Evolutionary conservation across 495 filamentous ascomycete species (phyloP).

Genomic region (Friedmanniomyces simplex): DNA sequence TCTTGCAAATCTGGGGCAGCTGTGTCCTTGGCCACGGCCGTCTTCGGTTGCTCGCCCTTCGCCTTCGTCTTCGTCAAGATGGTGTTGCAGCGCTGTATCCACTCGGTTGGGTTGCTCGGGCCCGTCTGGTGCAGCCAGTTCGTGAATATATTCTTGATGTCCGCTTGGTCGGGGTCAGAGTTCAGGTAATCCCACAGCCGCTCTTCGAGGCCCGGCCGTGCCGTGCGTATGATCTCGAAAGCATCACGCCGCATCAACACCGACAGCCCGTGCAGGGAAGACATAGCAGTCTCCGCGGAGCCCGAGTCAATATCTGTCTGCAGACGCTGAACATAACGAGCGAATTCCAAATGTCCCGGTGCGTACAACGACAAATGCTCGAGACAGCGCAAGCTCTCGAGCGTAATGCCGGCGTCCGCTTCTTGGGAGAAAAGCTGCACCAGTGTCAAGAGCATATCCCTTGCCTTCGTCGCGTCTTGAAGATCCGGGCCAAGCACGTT

Average conservation of each 20-base stretch:
- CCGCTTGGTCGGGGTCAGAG: conserved; percentile 57
- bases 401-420: conserved; percentile 57
- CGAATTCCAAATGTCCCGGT: conserved; percentile 71
- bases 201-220: conserved; percentile 71
- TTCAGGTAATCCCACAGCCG: conserved; percentile 86
- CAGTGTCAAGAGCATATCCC: conserved; percentile 81
- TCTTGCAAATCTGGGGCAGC: conserved; percentile 70
- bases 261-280: conserved; percentile 79
- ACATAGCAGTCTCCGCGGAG: conserved; percentile 56
- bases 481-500: conserved; percentile 93
- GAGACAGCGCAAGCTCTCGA: conserved; percentile 69
- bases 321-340: conserved; percentile 68
- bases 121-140: conserved; percentile 89
- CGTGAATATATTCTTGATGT: conserved; percentile 68
- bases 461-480: conserved; percentile 82
- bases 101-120: conserved; percentile 61
- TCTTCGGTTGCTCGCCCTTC: conserved; percentile 42
- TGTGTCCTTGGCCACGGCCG: conserved; percentile 39
- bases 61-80: conserved; percentile 75
- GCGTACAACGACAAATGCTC: conserved; percentile 93
- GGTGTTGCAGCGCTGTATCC: conserved; percentile 80
- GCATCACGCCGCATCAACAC: conserved; percentile 92
- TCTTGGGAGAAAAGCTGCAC: conserved; percentile 76
- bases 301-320: conserved; percentile 65
- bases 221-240: conserved; percentile 60